phyloP scores from a whole-genome alignment of 495 filamentous ascomycete species.

The Aspergillus campestris region DNA sequence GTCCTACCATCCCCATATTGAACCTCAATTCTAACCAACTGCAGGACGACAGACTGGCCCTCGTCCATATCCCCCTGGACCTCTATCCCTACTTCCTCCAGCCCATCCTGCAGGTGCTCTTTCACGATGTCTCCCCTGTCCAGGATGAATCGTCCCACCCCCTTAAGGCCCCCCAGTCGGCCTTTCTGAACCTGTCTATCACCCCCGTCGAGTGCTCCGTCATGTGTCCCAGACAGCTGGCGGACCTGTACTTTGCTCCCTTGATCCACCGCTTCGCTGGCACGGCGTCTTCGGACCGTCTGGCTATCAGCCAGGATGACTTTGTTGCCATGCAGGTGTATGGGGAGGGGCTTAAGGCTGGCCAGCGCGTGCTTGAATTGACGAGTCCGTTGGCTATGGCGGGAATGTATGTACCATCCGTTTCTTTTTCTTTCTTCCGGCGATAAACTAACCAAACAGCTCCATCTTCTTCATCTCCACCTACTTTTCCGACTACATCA shows the following conservation, averaged over 20 bases:
- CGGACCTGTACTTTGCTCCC: constrained; percentile 64
- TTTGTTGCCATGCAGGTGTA: constrained; percentile 85
- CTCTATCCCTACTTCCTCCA: constrained; percentile 77
- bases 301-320: constrained; percentile 71
- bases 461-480: constrained; percentile 98
- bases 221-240: constrained; percentile 69
- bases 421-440: not conserved
- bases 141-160: constrained; percentile 24
- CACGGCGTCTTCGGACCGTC: constrained; percentile 30
- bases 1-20: not conserved
- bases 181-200: constrained; percentile 88
- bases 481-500: constrained; percentile 95
- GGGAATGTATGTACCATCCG: constrained; percentile 63
- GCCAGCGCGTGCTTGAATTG: constrained; percentile 86
- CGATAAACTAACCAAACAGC: constrained; percentile 21
- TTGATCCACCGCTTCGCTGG: constrained; percentile 43
- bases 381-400: constrained; percentile 87
- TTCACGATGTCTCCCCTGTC: constrained; percentile 46
- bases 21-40: constrained; percentile 7
- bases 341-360: constrained; percentile 81
- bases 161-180: constrained; percentile 43
- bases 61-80: constrained; percentile 84
- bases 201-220: constrained; percentile 91
- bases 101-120: constrained; percentile 74
- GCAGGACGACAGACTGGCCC: constrained; percentile 77